Percentiles rank a stretch among this genome's conserved stretches.
Evolutionary conservation across 2,329 filamentous ascomycete genomes (phyloP).

Genomic region (Ascochyta pisi): DNA sequence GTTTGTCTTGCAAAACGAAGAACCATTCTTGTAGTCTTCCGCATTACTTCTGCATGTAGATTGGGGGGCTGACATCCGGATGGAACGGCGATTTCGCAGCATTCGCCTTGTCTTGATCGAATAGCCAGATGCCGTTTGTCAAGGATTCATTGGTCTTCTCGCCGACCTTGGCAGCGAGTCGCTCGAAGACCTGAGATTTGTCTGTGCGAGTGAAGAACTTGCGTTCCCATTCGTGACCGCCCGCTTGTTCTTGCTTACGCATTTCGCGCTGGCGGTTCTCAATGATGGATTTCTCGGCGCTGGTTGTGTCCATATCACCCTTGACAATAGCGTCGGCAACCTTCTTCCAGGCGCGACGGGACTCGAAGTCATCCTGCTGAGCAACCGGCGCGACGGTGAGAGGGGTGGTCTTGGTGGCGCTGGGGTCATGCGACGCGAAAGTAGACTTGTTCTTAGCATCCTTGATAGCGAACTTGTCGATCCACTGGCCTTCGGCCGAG

Average conservation of each 20-base stretch:
- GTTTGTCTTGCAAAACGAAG: not conserved
- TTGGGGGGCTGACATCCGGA: constrained; percentile 35
- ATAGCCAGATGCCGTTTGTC: constrained; percentile 75
- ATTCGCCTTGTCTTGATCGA: constrained; percentile 62
- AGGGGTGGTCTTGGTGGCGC: constrained; percentile 63
- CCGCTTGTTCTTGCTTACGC: constrained; percentile 76
- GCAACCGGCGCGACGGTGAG: constrained; percentile 76
- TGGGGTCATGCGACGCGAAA: constrained; percentile 56
- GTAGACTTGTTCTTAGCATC: constrained; percentile 61
- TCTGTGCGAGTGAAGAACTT: constrained; percentile 73
- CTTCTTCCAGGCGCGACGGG: constrained; percentile 84
- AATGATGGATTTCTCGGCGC: constrained; percentile 82
- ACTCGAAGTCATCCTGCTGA: constrained; percentile 85
- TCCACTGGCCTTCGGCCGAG: constrained; percentile 91
- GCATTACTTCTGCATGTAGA: constrained; percentile 29
- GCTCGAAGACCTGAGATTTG: constrained; percentile 54
- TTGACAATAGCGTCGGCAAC: constrained; percentile 81
- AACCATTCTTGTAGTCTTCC: not conserved
- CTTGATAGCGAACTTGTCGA: constrained; percentile 78
- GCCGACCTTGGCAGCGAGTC: constrained; percentile 54
- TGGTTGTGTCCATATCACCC: constrained; percentile 84
- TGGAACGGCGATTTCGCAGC: constrained; percentile 38
- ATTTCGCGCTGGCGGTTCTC: constrained; percentile 85
- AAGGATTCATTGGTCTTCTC: constrained; percentile 66
- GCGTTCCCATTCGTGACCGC: constrained; percentile 79